phyloP scores from a whole-genome alignment of 2,329 filamentous ascomycete species.

The Botrytis medusae region DNA sequence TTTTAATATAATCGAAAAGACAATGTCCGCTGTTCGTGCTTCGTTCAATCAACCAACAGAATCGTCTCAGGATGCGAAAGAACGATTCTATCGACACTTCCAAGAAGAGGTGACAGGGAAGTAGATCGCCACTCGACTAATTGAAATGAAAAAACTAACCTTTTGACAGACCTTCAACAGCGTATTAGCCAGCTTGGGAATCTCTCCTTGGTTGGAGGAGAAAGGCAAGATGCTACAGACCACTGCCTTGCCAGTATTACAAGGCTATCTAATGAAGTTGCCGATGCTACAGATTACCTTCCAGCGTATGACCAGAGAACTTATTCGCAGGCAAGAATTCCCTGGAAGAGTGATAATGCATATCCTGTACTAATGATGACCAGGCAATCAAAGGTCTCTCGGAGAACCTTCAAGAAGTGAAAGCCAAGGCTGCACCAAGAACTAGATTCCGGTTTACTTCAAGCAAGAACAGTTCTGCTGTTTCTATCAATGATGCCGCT shows the following conservation, averaged over 20 bases:
- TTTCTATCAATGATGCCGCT: slow-evolving; percentile 56
- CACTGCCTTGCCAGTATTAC: slow-evolving; percentile 78
- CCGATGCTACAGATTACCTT: slow-evolving; percentile 77
- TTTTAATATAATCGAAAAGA: slow-evolving; percentile 5
- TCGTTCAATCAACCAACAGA: slow-evolving; percentile 28
- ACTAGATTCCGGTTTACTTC: slow-evolving; percentile 82
- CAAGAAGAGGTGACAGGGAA: slow-evolving; percentile 71
- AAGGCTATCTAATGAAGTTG: slow-evolving; percentile 77
- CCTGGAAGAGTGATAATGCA: neutral
- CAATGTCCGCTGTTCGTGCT: slow-evolving; percentile 12
- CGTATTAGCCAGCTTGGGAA: slow-evolving; percentile 69
- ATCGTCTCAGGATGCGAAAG: slow-evolving; percentile 54
- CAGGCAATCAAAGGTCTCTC: slow-evolving; percentile 75
- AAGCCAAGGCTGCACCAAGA: slow-evolving; percentile 67
- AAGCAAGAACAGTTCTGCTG: slow-evolving; percentile 53
- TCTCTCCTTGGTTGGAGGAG: slow-evolving; percentile 63
- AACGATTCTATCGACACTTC: slow-evolving; percentile 83
- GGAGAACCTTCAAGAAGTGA: slow-evolving; percentile 72
- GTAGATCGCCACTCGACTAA: slow-evolving; percentile 33
- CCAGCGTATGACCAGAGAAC: slow-evolving; percentile 87
- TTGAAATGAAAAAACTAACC: slow-evolving; percentile 2
- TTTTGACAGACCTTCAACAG: slow-evolving; percentile 65
- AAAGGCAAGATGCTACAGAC: slow-evolving; percentile 78
- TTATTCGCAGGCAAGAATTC: slow-evolving; percentile 67
- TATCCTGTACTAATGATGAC: slow-evolving; percentile 40